phyloP scores from a whole-genome alignment of 1,284 basidiomycete genomes.

The Leccinum ponderosum region DNA sequence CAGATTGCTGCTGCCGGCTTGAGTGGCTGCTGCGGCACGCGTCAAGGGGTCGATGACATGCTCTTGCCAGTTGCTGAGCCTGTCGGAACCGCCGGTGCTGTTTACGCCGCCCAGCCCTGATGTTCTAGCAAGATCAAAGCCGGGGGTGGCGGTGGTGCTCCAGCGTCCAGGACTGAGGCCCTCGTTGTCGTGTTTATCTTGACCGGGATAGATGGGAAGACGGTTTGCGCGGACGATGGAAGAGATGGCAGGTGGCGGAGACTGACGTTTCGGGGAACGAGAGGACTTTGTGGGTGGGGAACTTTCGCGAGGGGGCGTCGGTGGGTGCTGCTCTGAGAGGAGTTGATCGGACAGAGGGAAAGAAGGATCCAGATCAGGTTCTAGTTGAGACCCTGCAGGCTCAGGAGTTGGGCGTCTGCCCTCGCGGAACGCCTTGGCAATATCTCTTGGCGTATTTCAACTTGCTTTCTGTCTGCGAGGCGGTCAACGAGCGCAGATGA shows the following conservation, averaged over 20 bases:
- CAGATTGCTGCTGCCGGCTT: constrained; percentile 6
- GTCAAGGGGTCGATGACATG: constrained; percentile 21
- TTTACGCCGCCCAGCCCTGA: constrained; percentile 7
- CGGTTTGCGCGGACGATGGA: constrained; percentile 35
- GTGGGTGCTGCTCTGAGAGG: constrained; percentile 11
- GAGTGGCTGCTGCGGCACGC: background rate
- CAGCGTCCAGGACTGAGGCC: constrained; percentile 52
- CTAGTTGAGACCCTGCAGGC: constrained; percentile 47
- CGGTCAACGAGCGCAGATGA: background rate
- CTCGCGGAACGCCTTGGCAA: constrained; percentile 87
- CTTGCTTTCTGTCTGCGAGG: constrained; percentile 67
- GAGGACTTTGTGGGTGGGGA: constrained; percentile 19
- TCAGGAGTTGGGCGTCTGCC: constrained; percentile 73
- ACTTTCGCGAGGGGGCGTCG: constrained; percentile 23
- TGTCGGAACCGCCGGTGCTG: constrained; percentile 15
- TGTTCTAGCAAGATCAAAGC: constrained; percentile 33
- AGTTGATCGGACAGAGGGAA: constrained; percentile 22
- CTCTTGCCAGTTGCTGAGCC: constrained; percentile 26
- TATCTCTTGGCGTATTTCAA: constrained; percentile 86
- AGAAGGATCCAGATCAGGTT: constrained; percentile 29
- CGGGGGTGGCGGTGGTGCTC: constrained; percentile 68
- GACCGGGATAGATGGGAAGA: constrained; percentile 14
- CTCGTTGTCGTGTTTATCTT: constrained; percentile 31
- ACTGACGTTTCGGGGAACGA: constrained; percentile 26
- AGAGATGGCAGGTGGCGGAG: constrained; percentile 31